Conservation (phyloP, 1,284 basidiomycete genomes). For the Phlebopus sp. region DNA sequence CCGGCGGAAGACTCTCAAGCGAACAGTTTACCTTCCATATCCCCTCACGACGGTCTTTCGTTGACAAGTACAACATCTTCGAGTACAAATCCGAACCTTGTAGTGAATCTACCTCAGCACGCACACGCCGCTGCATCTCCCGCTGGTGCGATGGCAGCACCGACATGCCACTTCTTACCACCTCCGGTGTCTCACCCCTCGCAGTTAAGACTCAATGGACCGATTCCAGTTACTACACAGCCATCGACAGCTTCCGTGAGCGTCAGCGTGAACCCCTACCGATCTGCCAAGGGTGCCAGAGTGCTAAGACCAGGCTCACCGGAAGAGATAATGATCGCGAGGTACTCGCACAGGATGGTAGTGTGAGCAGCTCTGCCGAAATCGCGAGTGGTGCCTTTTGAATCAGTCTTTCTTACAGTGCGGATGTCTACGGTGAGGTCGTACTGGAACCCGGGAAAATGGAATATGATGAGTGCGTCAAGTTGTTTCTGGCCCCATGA, state of each 20-base stretch:
- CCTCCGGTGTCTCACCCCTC: no score
- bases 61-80: neutral
- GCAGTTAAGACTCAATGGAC: no score
- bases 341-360: neutral
- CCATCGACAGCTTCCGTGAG: neutral
- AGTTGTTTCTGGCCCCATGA: neutral
- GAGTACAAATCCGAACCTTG: no score
- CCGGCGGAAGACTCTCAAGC: neutral
- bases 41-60: neutral
- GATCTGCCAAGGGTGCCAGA: neutral
- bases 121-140: no score
- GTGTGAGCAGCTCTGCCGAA: neutral
- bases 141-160: no score
- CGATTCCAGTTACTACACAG: neutral
- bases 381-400: neutral
- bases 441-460: neutral
- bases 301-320: neutral
- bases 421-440: neutral
- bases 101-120: no score
- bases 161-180: no score
- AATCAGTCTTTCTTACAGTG: neutral
- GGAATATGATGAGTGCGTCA: conserved; percentile 3
- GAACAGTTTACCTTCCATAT: no score
- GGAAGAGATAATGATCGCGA: conserved; percentile 1
- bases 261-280: neutral